These are phyloP conservation scores for Pythium grandisporangium DNA, from an alignment of 352 stramenopile species.

Conservation along the genomic window DNA sequence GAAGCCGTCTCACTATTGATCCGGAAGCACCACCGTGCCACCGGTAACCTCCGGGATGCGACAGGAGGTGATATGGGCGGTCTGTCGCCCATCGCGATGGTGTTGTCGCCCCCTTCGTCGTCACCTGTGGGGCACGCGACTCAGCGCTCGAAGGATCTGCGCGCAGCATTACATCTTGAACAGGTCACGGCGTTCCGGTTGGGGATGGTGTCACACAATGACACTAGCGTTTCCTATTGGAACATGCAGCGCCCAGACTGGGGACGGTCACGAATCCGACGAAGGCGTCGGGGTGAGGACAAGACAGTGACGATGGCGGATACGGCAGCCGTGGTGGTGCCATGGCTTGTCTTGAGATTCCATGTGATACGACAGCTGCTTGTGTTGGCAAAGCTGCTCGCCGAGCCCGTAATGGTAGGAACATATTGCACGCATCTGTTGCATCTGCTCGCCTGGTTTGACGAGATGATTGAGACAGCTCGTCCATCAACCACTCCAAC, in stretches of 20 bases:
- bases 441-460: slow-evolving; percentile 52
- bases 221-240: too few relatives aligned
- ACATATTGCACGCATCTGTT: slow-evolving; percentile 56
- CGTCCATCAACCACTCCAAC: too few relatives aligned
- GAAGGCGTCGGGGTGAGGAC: background rate
- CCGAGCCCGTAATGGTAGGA: slow-evolving; percentile 36
- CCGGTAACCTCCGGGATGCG: slow-evolving; percentile 4
- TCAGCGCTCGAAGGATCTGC: slow-evolving; percentile 35
- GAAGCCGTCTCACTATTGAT: slow-evolving; percentile 45
- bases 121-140: slow-evolving; percentile 9
- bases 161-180: slow-evolving; percentile 48
- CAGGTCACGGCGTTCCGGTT: slow-evolving; percentile 34
- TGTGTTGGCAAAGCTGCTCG: slow-evolving; percentile 43
- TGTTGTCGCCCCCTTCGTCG: slow-evolving; percentile 5
- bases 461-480: too few relatives aligned
- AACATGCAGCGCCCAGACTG: too few relatives aligned
- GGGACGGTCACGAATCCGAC: too few relatives aligned
- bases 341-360: slow-evolving; percentile 67
- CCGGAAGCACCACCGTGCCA: slow-evolving; percentile 6
- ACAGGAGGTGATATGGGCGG: slow-evolving; percentile 7
- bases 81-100: slow-evolving; percentile 4
- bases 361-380: slow-evolving; percentile 73
- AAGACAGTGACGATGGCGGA: slow-evolving; percentile 7
- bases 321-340: slow-evolving; percentile 11
- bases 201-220: slow-evolving; percentile 24